Conservation (phyloP, 805 yeast genomes). For the Pichia heedii region DNA sequence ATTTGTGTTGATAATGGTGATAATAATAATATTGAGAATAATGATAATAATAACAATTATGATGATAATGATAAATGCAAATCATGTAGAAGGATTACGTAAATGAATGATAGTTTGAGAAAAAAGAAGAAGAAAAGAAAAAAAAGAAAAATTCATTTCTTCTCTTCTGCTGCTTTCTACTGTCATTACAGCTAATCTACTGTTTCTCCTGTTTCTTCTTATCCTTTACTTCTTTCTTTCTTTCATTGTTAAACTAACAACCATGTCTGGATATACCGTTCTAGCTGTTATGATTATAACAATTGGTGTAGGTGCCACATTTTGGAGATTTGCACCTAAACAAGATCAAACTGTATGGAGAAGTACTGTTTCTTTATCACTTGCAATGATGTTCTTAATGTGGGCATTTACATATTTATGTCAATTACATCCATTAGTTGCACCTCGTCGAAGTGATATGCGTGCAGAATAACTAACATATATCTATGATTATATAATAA, state of each 20-base stretch:
- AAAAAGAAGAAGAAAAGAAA: too few relatives aligned
- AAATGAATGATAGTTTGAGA: too few relatives aligned
- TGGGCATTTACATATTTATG: slow-evolving; percentile 78
- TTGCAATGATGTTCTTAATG: slow-evolving; percentile 56
- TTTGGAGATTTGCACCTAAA: slow-evolving; percentile 85
- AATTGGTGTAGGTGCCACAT: slow-evolving; percentile 47
- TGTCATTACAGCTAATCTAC: too few relatives aligned
- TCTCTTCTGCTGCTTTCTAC: too few relatives aligned
- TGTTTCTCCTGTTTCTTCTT: not conserved
- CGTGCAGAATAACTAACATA: slow-evolving; percentile 86
- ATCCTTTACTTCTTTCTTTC: too few relatives aligned
- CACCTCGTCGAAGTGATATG: slow-evolving; percentile 81
- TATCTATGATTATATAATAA: too few relatives aligned
- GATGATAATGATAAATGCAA: too few relatives aligned
- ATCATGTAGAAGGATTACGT: too few relatives aligned
- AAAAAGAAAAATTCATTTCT: too few relatives aligned
- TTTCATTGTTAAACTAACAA: not conserved
- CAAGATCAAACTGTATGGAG: slow-evolving; percentile 73
- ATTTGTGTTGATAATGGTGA: too few relatives aligned
- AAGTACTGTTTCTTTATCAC: slow-evolving; percentile 60
- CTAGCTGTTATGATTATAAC: slow-evolving; percentile 39
- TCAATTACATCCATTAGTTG: slow-evolving; percentile 86
- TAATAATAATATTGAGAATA: too few relatives aligned
- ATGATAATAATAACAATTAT: too few relatives aligned
- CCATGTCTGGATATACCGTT: slow-evolving; percentile 12